Percentiles rank a stretch among this genome's conserved stretches.
Conservation (phyloP, 768 basidiomycete genomes). For the Auricularia sp. region DNA sequence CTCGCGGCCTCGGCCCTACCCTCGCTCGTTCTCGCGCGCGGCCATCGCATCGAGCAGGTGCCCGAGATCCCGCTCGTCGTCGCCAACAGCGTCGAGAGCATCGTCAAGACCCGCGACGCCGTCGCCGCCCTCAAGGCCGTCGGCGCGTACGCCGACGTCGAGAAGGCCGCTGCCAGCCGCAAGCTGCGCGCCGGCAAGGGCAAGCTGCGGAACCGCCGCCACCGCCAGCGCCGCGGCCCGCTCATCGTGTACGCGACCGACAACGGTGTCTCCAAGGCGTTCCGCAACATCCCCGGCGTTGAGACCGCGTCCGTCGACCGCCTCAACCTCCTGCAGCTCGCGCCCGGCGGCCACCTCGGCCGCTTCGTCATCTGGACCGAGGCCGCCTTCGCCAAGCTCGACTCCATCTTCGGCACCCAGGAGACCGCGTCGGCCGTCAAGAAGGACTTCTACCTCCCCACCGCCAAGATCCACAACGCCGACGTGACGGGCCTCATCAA, state of each 20-base stretch:
- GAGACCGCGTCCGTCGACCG: constrained; percentile 90
- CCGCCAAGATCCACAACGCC: constrained; percentile 93
- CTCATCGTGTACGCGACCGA: constrained; percentile 96
- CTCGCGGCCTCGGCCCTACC: constrained; percentile 96
- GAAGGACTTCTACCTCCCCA: constrained; percentile 86
- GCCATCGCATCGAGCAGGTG: constrained; percentile 96
- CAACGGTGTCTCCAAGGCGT: constrained; percentile 93
- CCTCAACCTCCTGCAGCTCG: constrained; percentile 96
- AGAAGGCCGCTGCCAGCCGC: constrained; percentile 95
- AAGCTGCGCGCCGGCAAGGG: constrained; percentile 96
- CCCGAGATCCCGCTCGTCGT: constrained; percentile 95
- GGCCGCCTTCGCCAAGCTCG: constrained; percentile 82
- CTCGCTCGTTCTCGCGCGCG: constrained; percentile 96
- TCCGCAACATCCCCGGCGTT: constrained; percentile 98
- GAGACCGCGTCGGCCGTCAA: constrained; percentile 79
- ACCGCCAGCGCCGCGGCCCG: constrained; percentile 95
- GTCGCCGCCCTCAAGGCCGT: constrained; percentile 85
- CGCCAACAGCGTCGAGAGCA: constrained; percentile 64
- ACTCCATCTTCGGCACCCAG: constrained; percentile 91
- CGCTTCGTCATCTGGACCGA: constrained; percentile 99
- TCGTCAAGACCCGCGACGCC: constrained; percentile 95
- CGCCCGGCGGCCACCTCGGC: constrained; percentile 97
- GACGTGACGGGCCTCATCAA: constrained; percentile 97
- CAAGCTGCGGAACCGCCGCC: constrained; percentile 92
- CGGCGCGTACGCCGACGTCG: constrained; percentile 82